Evolutionary conservation across 176 grass and related monocot genomes (phyloP), one percentile per base, ranked within the genome.

Genomic region (Tillandsia leiboldiana): DNA sequence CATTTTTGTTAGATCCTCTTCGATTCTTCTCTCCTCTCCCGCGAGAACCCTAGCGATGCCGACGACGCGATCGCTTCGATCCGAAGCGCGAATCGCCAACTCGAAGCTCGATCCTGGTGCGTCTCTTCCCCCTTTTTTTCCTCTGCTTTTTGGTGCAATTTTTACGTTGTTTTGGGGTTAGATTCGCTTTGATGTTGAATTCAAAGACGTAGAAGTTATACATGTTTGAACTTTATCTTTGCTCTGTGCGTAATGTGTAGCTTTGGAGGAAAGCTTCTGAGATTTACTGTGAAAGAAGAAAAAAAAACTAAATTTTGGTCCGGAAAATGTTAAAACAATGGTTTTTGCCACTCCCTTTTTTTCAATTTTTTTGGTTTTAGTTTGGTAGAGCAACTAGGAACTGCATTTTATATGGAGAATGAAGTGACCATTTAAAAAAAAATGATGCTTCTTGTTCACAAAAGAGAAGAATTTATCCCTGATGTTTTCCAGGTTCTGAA

Each of bases 41-140:
- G 49, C 51, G 3, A 77, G 50, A 69, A 69, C 27, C 42, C 75
- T 69, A 26, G 50, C 7, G 66, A 87, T 80, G 85, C 5, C 42
- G 53, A 62, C 26, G 50, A 66, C 73, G 20, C 65, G 85, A 61
- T 12, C 75, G 71, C 50, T 75, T 42, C 56, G 65, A 15, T 17
- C 47, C 7, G 29, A 69, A 8, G 53, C 13, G 15, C 12, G 61
- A 69, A 62, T 28, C 53, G 11, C 64, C 64, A 54, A 47, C 51
- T 72, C 75, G 10, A 47, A 82, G 51, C 20, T 47, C 22, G 71
- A 64, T 56, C 79, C 71, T 53, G 63, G 69, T 72, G 29, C 3
- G 2, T 13, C 11, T 13, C 18, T 62, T 54, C 24, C 12, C 52
- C 15, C 18, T 28, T 65, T 74, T 29, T 73, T 59, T 1, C 28